Conservation (phyloP, 208 protist genomes). For the Leishmania martiniquensis region DNA sequence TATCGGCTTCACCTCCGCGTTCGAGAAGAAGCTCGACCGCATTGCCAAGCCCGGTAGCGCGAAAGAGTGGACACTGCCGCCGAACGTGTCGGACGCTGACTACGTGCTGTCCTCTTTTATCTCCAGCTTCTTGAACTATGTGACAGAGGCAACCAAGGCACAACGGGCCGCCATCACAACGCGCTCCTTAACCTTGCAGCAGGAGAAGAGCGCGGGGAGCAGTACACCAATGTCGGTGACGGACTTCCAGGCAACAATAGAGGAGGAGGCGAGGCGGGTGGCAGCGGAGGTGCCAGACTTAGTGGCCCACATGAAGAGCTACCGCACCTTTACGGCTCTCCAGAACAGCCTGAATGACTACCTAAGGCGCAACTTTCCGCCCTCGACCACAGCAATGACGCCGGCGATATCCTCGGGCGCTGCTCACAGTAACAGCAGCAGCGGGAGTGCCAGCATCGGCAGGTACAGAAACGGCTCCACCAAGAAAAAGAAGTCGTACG, state of each 20-base stretch:
- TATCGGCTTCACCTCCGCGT: conserved; percentile 87
- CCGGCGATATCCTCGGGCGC: neutral
- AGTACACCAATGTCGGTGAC: neutral
- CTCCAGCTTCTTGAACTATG: conserved; percentile 85
- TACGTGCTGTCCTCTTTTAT: conserved; percentile 87
- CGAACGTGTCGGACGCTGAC: conserved; percentile 64
- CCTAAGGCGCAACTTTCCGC: conserved; percentile 79
- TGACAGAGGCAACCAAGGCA: conserved; percentile 76
- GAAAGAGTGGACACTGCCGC: conserved; percentile 5
- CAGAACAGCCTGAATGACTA: conserved; percentile 86
- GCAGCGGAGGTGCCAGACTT: conserved; percentile 64
- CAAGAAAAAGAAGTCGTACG: neutral
- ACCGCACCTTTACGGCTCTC: conserved; percentile 84
- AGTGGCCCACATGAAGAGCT: conserved; percentile 42
- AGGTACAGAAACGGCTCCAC: neutral
- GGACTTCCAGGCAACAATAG: conserved; percentile 44
- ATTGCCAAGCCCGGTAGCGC: conserved; percentile 72
- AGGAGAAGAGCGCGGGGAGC: conserved; percentile 25
- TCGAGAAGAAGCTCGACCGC: conserved; percentile 89
- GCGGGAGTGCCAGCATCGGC: neutral
- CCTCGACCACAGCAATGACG: neutral
- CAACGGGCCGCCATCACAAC: conserved; percentile 74
- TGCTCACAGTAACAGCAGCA: neutral
- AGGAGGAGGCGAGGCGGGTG: conserved; percentile 44
- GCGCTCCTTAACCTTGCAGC: conserved; percentile 64